Evolutionary conservation across 1,139 yeast genomes (phyloP).

Genomic region (Debaryomycetaceae sp.): DNA sequence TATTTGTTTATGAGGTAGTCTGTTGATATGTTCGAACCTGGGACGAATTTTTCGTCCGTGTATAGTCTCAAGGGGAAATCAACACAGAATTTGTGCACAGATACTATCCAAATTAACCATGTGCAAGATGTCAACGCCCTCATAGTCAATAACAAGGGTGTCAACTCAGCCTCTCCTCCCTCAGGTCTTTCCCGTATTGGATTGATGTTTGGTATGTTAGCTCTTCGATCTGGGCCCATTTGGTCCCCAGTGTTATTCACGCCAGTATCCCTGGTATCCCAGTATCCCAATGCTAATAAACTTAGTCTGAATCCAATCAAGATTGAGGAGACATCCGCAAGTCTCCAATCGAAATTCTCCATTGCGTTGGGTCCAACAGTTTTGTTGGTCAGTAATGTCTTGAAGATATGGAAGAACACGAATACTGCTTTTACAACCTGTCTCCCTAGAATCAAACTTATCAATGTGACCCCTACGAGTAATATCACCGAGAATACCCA

Average conservation of each 20-base stretch:
- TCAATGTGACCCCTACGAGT: constrained; percentile 29
- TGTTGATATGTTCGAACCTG: constrained; percentile 2
- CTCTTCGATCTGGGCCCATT: constrained; percentile 8
- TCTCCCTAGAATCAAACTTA: constrained; percentile 39
- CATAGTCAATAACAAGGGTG: not conserved
- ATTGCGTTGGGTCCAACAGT: not conserved
- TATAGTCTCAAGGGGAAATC: constrained; percentile 19
- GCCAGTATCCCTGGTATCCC: constrained; percentile 9
- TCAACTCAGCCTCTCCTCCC: constrained; percentile 1
- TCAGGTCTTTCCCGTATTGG: constrained; percentile 3
- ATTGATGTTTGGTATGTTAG: not conserved
- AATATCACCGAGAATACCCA: constrained; percentile 70
- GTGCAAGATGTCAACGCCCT: constrained; percentile 6
- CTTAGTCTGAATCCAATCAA: constrained; percentile 18
- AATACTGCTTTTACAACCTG: constrained; percentile 24
- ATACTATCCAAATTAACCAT: constrained; percentile 20
- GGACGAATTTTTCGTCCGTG: constrained; percentile 3
- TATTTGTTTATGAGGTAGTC: constrained; percentile 10
- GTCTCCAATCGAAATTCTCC: constrained; percentile 15
- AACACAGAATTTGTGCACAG: constrained; percentile 22
- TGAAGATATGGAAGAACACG: constrained; percentile 2
- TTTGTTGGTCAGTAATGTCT: constrained; percentile 1
- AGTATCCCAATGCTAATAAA: constrained; percentile 13
- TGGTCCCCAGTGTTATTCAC: constrained; percentile 5
- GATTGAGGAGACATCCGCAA: constrained; percentile 23